Base-by-base conservation (phyloP, 108 stramenopile species). In the Nitzschia sp. region DNA sequence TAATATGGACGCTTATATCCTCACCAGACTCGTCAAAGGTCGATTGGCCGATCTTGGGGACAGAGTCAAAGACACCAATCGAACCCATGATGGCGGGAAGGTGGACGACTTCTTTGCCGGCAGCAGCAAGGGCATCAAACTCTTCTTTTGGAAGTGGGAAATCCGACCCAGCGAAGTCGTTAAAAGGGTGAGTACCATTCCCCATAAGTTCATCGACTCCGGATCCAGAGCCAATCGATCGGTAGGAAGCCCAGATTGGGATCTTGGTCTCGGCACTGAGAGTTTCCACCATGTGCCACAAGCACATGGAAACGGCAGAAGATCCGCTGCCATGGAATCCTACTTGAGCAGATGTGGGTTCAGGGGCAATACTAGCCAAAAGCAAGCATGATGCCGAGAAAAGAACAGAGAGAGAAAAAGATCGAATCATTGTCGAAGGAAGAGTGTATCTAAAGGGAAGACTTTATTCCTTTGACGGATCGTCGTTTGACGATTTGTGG, bases 261-360 rank as follows among this genome's bases (percentile, higher is more conserved):
- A 75, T 23, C 53, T 87, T 88, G 63, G 85, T 63, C 33, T 82
- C 84, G 53, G 49, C 27, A 23, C 23, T 38, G 59, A 89, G 57
- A 46, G 82, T 78, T 49, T 82, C 78, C 72, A 96, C 82, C 21
- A 93, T 78, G 34, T 85, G 71, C 90, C 91, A 93, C 54, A 82
- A 85, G 77, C 89, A 96, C 48, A 85, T 88, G 45, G 87, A 87
- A 23, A 90, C 92, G 57, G 92, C 93, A 19, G 91, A 93, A 4
- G 95, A 93, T 25, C 95, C 95, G 34, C 76, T 79, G 35, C 95
- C 95, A 56, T 93, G 86, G 27, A 96, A 29, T 30, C n/a, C n/a
- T n/a, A n/a, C n/a, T n/a, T n/a, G n/a, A n/a, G n/a, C n/a, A n/a
- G n/a, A n/a, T n/a, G n/a, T n/a, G n/a, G n/a, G n/a, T n/a, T n/a